Percentiles rank a stretch among this genome's conserved stretches.
phyloP scores from a whole-genome alignment of 345 rosid genomes.

The Aquilaria malaccensis region DNA sequence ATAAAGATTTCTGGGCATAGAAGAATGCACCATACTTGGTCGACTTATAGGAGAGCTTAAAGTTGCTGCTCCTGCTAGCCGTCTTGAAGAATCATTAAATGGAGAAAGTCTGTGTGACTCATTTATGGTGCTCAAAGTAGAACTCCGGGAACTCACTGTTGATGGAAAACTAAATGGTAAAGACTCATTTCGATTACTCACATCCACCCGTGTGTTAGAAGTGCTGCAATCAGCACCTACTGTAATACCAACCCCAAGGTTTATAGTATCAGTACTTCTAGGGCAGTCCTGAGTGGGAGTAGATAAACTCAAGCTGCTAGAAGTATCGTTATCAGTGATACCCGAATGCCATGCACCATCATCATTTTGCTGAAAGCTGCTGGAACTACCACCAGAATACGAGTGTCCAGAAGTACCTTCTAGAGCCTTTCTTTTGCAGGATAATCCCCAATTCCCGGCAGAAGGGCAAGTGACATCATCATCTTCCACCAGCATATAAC shows the following conservation, averaged over 20 bases:
- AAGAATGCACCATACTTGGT: conserved; percentile 34
- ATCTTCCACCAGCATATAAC: conserved; percentile 42
- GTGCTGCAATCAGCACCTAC: conserved; percentile 36
- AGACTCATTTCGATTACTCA: conserved; percentile 49
- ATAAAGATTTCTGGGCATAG: conserved; percentile 39
- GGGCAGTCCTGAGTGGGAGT: conserved; percentile 39
- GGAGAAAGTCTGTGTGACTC: conserved; percentile 35
- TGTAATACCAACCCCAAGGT: conserved; percentile 42
- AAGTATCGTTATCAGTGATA: conserved; percentile 35
- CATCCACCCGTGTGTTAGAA: conserved; percentile 41
- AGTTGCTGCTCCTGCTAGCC: conserved; percentile 28
- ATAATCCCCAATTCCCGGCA: conserved; percentile 58
- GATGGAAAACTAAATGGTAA: conserved; percentile 37
- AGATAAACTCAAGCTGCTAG: conserved; percentile 56
- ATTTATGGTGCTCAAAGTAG: conserved; percentile 32
- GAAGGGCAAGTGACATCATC: conserved; percentile 50
- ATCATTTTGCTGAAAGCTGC: conserved; percentile 42
- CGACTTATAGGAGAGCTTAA: conserved; percentile 36
- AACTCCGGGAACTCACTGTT: conserved; percentile 30
- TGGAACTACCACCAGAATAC: conserved; percentile 45
- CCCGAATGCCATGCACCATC: conserved; percentile 32
- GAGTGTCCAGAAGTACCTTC: conserved; percentile 71
- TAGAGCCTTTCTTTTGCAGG: conserved; percentile 89
- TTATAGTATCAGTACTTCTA: conserved; percentile 31
- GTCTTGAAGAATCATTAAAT: conserved; percentile 36